These are phyloP conservation scores for Claviceps sp. DNA, from an alignment of 2,329 filamentous ascomycete genomes.

Conservation along the genomic window DNA sequence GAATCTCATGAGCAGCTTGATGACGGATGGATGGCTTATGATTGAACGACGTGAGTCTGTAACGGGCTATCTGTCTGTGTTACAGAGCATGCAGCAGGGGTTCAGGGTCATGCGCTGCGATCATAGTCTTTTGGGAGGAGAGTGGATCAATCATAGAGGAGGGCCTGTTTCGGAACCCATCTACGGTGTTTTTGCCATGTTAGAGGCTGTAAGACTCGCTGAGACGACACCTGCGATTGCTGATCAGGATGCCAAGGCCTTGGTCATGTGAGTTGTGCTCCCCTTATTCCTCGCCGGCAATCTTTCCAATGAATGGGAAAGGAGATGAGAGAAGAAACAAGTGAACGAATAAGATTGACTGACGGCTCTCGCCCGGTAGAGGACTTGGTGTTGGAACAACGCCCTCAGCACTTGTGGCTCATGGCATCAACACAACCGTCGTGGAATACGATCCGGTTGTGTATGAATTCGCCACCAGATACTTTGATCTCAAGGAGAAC, in stretches of 20 bases:
- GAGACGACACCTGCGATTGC: conserved; percentile 38
- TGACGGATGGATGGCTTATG: conserved; percentile 54
- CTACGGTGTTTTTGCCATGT: conserved; percentile 90
- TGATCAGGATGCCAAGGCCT: conserved; percentile 59
- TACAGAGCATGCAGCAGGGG: conserved; percentile 57
- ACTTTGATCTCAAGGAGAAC: conserved; percentile 67
- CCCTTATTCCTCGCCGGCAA: neutral
- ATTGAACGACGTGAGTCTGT: conserved; percentile 73
- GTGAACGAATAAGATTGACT: neutral
- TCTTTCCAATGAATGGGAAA: neutral
- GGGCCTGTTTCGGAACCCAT: conserved; percentile 64
- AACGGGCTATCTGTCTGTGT: conserved; percentile 84
- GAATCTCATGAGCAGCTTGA: conserved; percentile 52
- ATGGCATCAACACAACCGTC: conserved; percentile 84
- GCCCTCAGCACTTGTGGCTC: conserved; percentile 70
- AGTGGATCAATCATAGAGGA: conserved; percentile 56
- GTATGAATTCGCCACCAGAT: conserved; percentile 65
- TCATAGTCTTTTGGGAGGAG: conserved; percentile 83
- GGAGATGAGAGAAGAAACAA: neutral
- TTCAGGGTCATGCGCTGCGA: conserved; percentile 84
- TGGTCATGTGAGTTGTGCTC: conserved; percentile 60
- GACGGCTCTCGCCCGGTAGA: conserved; percentile 25
- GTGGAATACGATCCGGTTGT: conserved; percentile 91
- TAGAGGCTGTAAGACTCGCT: conserved; percentile 80
- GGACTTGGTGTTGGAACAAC: conserved; percentile 89